phyloP scores from a whole-genome alignment of 768 basidiomycete genomes.

The Boletus subcaerulescens region DNA sequence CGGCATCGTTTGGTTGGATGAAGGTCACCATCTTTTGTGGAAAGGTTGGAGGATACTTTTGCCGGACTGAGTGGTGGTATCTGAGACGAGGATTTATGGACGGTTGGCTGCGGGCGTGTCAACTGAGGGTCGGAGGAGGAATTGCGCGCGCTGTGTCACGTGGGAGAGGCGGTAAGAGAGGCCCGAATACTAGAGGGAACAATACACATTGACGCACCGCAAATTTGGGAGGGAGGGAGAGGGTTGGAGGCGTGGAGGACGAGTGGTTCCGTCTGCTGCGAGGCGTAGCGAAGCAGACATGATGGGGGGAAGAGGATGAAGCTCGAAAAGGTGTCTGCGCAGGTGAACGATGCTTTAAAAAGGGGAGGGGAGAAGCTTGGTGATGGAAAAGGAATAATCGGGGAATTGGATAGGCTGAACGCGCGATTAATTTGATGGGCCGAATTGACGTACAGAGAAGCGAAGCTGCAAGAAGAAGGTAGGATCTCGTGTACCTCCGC shows the following conservation, averaged over 20 bases:
- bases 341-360: conserved; percentile 31
- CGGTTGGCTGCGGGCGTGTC: conserved; percentile 24
- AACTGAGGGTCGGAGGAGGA: conserved; percentile 26
- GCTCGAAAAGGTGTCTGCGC: conserved; percentile 30
- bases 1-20: conserved; percentile 15
- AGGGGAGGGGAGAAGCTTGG: conserved; percentile 29
- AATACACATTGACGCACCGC: conserved; percentile 39
- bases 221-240: conserved; percentile 72
- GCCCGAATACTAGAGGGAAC: neutral
- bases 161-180: conserved; percentile 17
- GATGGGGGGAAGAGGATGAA: conserved; percentile 24
- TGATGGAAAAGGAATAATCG: conserved; percentile 34
- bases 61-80: conserved; percentile 12
- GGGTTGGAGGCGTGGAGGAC: conserved; percentile 53
- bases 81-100: conserved; percentile 20
- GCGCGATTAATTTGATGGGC: conserved; percentile 32
- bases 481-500: conserved; percentile 25
- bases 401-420: conserved; percentile 30
- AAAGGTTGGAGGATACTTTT: conserved; percentile 6
- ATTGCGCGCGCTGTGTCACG: conserved; percentile 25
- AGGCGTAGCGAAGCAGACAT: conserved; percentile 27
- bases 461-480: conserved; percentile 17
- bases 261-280: conserved; percentile 20
- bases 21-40: conserved; percentile 19
- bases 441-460: conserved; percentile 38